These are phyloP conservation scores for Yueomyces sp. DNA, from an alignment of 805 yeast species.

Conservation along the genomic window DNA sequence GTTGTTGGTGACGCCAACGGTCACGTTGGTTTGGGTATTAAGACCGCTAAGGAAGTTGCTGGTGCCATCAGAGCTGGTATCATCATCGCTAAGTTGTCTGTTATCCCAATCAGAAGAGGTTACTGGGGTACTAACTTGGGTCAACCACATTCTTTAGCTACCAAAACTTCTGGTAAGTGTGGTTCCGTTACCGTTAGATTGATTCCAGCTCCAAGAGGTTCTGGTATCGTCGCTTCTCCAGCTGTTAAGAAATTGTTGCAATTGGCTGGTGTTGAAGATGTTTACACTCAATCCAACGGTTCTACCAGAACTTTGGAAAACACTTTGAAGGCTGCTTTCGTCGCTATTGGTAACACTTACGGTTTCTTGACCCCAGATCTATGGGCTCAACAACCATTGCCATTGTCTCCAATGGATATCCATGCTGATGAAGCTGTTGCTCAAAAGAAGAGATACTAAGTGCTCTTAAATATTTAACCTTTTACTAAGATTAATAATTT, in stretches of 20 bases:
- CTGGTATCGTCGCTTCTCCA: conserved; percentile 99
- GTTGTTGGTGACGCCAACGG: conserved; percentile 99
- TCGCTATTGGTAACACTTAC: conserved; percentile 99
- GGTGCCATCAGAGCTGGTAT: conserved; percentile 99
- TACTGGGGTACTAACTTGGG: conserved; percentile 99
- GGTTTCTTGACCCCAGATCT: conserved; percentile 99
- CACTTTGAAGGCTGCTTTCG: conserved; percentile 99
- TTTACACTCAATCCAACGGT: conserved; percentile 97
- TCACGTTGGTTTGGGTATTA: conserved; percentile 99
- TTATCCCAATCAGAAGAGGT: conserved; percentile 99
- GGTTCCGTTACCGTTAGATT: conserved; percentile 98
- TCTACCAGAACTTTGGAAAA: conserved; percentile 99
- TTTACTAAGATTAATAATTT: too few species aligned
- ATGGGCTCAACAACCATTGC: conserved; percentile 79
- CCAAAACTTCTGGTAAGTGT: conserved; percentile 99
- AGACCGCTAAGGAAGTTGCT: conserved; percentile 99
- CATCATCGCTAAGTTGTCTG: conserved; percentile 95
- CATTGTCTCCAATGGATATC: conserved; percentile 88
- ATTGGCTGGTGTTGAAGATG: conserved; percentile 99
- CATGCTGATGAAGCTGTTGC: conserved; percentile 76
- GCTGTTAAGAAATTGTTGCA: conserved; percentile 98
- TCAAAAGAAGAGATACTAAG: conserved; percentile 64
- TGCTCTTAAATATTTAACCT: conserved; percentile 5
- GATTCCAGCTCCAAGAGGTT: conserved; percentile 99
- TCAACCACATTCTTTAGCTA: conserved; percentile 97